phyloP scores from a whole-genome alignment of 2,329 filamentous ascomycete genomes.

The Dactylellina sp. region DNA sequence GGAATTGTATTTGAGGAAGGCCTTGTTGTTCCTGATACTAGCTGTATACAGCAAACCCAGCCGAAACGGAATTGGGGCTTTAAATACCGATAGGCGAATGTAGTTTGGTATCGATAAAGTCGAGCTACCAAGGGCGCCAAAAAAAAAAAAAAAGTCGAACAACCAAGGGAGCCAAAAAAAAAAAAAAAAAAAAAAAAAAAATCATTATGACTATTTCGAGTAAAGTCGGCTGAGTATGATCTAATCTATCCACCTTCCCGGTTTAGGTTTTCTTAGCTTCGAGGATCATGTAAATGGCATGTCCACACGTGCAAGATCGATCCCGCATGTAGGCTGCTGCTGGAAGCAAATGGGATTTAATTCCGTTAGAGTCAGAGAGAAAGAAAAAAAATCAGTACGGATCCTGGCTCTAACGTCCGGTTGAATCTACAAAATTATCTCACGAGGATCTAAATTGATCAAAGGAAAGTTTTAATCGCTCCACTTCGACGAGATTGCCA shows the following conservation, averaged over 20 bases:
- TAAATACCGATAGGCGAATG: constrained; percentile 42
- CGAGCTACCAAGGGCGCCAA: too few relatives aligned
- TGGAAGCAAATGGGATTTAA: not conserved
- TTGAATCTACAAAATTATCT: not conserved
- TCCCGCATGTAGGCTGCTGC: not conserved
- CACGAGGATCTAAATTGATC: too few relatives aligned
- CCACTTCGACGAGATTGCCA: too few relatives aligned
- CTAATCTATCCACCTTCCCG: constrained; percentile 15
- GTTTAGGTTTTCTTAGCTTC: constrained; percentile 1
- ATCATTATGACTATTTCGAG: not conserved
- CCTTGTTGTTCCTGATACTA: constrained; percentile 43
- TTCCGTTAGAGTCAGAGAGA: not conserved
- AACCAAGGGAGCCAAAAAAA: too few relatives aligned
- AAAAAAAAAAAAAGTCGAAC: too few relatives aligned
- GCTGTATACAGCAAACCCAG: constrained; percentile 32
- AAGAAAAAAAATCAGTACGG: too few relatives aligned
- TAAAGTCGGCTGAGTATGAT: constrained; percentile 13
- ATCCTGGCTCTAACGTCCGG: not conserved
- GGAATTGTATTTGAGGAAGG: not conserved
- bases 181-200: too few relatives aligned
- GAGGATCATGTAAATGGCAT: too few relatives aligned
- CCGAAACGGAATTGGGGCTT: constrained; percentile 27
- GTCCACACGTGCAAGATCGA: not conserved
- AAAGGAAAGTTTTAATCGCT: not conserved
- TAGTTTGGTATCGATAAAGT: constrained; percentile 15